Evolutionary conservation across 768 basidiomycete genomes (phyloP).

Genomic region (Tylopilus subfusipes): DNA sequence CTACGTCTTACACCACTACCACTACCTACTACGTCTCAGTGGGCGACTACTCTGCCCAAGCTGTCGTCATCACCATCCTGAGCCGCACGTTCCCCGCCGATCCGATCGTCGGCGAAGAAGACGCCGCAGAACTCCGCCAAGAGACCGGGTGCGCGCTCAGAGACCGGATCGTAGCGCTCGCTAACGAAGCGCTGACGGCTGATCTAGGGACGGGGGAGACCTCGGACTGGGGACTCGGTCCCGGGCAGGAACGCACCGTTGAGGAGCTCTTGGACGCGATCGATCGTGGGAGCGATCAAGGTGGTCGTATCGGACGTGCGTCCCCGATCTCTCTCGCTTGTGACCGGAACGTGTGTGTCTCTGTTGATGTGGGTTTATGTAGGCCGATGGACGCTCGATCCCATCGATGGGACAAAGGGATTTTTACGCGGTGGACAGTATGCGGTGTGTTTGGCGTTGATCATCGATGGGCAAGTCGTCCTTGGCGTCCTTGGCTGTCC

Average conservation of each 20-base stretch:
- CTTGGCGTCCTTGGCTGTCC: slow-evolving; percentile 91
- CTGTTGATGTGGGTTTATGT: not conserved
- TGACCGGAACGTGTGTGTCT: too few relatives aligned
- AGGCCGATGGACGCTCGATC: slow-evolving; percentile 88
- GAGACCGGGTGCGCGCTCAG: slow-evolving; percentile 44
- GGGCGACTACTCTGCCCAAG: slow-evolving; percentile 92
- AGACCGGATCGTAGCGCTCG: slow-evolving; percentile 72
- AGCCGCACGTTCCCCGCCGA: slow-evolving; percentile 75
- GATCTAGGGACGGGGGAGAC: slow-evolving; percentile 54
- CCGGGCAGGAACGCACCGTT: slow-evolving; percentile 47
- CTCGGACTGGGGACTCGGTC: slow-evolving; percentile 70
- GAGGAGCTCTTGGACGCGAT: slow-evolving; percentile 78
- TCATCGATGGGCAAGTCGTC: slow-evolving; percentile 73
- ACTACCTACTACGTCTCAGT: slow-evolving; percentile 45
- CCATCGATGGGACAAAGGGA: slow-evolving; percentile 92
- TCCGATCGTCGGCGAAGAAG: slow-evolving; percentile 93
- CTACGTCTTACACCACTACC: not conserved
- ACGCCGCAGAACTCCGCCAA: slow-evolving; percentile 70
- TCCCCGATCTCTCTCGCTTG: slow-evolving; percentile 15
- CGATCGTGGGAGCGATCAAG: slow-evolving; percentile 74
- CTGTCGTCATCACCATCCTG: slow-evolving; percentile 83
- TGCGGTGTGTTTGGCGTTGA: slow-evolving; percentile 84
- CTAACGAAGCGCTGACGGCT: slow-evolving; percentile 70
- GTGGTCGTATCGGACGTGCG: slow-evolving; percentile 72
- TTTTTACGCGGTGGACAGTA: slow-evolving; percentile 92